A percentile compares a stretch with the other conserved stretches of the same genome.
Conservation (phyloP, 306 rosid species). For the Lathyrus tuberosus region DNA sequence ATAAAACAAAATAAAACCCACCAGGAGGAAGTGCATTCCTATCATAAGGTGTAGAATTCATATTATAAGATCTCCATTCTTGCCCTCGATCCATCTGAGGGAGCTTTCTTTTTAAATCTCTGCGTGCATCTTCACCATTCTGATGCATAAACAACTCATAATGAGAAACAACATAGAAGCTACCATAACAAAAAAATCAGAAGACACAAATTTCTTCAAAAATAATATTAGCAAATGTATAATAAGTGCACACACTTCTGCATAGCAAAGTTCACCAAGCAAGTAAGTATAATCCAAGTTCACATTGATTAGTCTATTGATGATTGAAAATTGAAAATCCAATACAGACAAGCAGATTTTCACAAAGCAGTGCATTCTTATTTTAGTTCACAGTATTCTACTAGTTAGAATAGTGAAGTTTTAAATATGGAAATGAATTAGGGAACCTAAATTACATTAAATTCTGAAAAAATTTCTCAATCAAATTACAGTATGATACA, state of each 20-base stretch:
- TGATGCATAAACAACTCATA: conserved; percentile 44
- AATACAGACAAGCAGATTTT: background rate
- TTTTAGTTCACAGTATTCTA: background rate
- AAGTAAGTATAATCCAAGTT: background rate
- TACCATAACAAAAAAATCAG: conserved; percentile 4
- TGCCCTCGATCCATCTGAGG: conserved; percentile 59
- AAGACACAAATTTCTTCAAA: background rate
- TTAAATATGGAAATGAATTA: conserved; percentile 8
- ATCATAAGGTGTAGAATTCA: conserved; percentile 51
- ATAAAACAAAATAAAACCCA: conserved; percentile 40
- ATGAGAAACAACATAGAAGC: conserved; percentile 37
- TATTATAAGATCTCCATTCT: conserved; percentile 53
- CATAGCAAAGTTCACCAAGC: conserved; percentile 26
- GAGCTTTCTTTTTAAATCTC: conserved; percentile 68
- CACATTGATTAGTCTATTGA: background rate
- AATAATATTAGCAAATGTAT: conserved; percentile 9
- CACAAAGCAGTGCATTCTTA: conserved; percentile 9
- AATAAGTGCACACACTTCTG: background rate
- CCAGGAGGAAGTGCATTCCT: conserved; percentile 76
- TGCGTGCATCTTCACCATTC: conserved; percentile 76
- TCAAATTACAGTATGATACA: background rate
- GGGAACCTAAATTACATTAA: background rate
- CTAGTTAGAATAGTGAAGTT: conserved; percentile 12
- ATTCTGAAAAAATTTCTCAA: background rate
- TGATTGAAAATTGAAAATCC: background rate